Percentiles rank a stretch among this genome's conserved stretches.
phyloP scores from a whole-genome alignment of 192 early-diverging fungal genomes.

The Phycomyces blakesleeanus region DNA sequence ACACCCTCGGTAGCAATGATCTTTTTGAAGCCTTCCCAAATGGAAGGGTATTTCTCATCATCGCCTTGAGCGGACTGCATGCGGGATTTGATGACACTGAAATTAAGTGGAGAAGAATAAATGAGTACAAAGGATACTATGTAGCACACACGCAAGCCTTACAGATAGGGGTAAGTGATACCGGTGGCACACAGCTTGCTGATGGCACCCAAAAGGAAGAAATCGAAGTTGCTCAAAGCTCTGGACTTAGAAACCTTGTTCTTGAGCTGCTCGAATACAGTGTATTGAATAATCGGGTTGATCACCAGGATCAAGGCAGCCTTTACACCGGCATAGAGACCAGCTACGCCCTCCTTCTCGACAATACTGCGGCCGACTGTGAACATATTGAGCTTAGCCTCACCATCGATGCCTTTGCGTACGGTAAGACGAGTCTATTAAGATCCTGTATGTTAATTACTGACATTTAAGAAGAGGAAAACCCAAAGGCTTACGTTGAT shows the following conservation, averaged over 20 bases:
- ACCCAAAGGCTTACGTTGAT: constrained; percentile 66
- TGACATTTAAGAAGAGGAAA: not conserved
- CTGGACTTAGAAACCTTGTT: constrained; percentile 51
- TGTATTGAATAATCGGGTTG: constrained; percentile 99
- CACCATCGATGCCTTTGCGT: constrained; percentile 61
- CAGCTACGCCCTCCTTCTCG: constrained; percentile 80
- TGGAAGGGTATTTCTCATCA: constrained; percentile 75
- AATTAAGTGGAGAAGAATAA: constrained; percentile 9
- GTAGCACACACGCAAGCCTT: constrained; percentile 25
- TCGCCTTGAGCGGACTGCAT: constrained; percentile 94
- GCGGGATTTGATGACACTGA: constrained; percentile 89
- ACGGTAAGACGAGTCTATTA: constrained; percentile 78
- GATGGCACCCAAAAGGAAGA: constrained; percentile 94
- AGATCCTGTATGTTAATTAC: not conserved
- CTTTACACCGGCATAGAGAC: constrained; percentile 89
- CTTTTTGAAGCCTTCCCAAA: constrained; percentile 87
- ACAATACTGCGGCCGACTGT: constrained; percentile 69
- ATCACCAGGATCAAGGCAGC: constrained; percentile 97
- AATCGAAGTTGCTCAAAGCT: constrained; percentile 77
- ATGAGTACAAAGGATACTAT: not conserved
- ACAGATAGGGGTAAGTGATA: constrained; percentile 98
- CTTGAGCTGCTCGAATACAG: constrained; percentile 94
- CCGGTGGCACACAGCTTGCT: constrained; percentile 92
- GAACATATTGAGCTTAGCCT: constrained; percentile 38
- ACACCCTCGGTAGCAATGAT: constrained; percentile 89